A percentile compares a stretch with the other conserved stretches of the same genome.
Evolutionary conservation across 2,329 filamentous ascomycete species (phyloP).

Genomic region (Talaromyces rugulosus): DNA sequence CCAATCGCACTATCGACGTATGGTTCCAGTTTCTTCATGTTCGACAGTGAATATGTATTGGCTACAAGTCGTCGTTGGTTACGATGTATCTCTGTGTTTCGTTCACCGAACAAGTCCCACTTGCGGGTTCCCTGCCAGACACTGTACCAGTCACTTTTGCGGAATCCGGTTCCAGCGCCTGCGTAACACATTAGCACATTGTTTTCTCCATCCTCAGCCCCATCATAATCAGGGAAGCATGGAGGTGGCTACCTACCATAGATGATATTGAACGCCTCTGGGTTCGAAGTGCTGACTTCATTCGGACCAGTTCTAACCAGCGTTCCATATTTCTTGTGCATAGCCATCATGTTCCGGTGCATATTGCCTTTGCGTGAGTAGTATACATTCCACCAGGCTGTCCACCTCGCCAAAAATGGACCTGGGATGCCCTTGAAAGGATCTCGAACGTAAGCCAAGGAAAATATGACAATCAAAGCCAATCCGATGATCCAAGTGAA

Average conservation of each 20-base stretch:
- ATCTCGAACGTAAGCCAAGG: not conserved
- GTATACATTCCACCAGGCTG: not conserved
- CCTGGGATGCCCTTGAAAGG: not conserved
- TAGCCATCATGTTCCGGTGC: not conserved
- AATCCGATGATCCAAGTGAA: not conserved
- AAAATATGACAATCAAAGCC: not conserved
- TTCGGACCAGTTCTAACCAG: not conserved
- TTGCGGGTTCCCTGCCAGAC: constrained; percentile 38
- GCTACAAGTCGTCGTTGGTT: constrained; percentile 29
- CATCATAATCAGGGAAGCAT: not conserved
- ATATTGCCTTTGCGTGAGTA: not conserved
- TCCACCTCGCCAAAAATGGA: not conserved
- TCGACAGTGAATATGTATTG: constrained; percentile 33
- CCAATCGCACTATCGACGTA: constrained; percentile 36
- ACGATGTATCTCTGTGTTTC: constrained; percentile 33
- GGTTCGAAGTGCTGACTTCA: not conserved
- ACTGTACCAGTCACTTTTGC: constrained; percentile 40
- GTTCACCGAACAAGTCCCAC: constrained; percentile 38
- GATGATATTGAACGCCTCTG: not conserved
- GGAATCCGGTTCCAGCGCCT: constrained; percentile 36
- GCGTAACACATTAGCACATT: not conserved
- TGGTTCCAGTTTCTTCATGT: constrained; percentile 34
- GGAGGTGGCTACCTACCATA: not conserved
- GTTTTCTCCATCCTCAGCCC: not conserved
- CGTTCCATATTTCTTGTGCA: constrained; percentile 4